phyloP scores from a whole-genome alignment of 306 rosid species.

The Trichosanthes truncata region DNA sequence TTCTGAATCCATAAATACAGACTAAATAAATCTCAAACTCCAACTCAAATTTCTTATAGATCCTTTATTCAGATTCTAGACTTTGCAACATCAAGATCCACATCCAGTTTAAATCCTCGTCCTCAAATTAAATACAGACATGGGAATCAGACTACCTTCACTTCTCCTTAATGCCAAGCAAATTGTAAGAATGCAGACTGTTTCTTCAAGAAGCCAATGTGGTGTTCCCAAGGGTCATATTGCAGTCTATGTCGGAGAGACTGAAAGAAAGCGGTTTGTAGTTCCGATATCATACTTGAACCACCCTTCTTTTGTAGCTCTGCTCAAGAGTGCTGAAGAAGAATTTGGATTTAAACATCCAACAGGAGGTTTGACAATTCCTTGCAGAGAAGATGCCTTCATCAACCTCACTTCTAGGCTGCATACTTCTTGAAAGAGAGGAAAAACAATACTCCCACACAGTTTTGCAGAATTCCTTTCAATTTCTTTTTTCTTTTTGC shows the following conservation, averaged over 20 bases:
- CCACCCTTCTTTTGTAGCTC: constrained; percentile 26
- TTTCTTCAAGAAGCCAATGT: not conserved
- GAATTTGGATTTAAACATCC: constrained; percentile 53
- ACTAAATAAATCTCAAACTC: not conserved
- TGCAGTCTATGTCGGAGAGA: constrained; percentile 43
- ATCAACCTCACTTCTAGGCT: constrained; percentile 19
- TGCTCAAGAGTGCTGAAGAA: constrained; percentile 25
- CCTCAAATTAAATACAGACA: not conserved
- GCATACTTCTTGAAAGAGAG: not conserved
- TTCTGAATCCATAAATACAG: constrained; percentile 1
- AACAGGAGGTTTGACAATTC: constrained; percentile 43
- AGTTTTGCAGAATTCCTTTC: not conserved
- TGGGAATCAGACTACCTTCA: constrained; percentile 5
- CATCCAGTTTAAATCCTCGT: not conserved
- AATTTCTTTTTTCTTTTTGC: not conserved
- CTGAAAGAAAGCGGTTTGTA: constrained; percentile 26
- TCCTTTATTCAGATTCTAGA: not conserved
- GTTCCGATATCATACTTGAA: constrained; percentile 37
- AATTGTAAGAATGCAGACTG: not conserved
- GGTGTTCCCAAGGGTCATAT: constrained; percentile 40
- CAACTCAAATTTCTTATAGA: not conserved
- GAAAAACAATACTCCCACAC: not conserved
- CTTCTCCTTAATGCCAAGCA: constrained; percentile 9
- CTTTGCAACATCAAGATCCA: not conserved
- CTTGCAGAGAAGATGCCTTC: constrained; percentile 36